Evolutionary conservation across 2,329 filamentous ascomycete genomes (phyloP).

Genomic region (Eurotiales sp.): DNA sequence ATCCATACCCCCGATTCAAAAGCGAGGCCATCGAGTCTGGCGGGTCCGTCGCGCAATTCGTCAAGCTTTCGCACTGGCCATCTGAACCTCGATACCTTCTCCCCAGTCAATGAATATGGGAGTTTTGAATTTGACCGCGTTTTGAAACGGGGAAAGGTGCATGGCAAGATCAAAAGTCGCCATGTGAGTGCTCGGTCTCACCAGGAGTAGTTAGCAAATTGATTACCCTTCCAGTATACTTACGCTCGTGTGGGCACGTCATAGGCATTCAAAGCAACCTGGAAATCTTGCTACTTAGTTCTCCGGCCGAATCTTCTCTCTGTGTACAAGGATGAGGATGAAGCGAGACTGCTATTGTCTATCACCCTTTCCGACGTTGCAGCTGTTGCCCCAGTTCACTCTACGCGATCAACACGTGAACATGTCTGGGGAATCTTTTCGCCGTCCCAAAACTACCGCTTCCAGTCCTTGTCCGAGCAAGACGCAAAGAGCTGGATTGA

Average conservation of each 20-base stretch:
- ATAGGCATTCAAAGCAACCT: constrained; percentile 61
- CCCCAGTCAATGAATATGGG: constrained; percentile 88
- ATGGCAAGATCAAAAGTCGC: constrained; percentile 88
- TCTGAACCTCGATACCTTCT: constrained; percentile 63
- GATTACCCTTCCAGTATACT: not conserved
- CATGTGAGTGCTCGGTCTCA: constrained; percentile 58
- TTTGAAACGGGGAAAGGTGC: constrained; percentile 80
- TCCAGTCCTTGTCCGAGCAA: constrained; percentile 68
- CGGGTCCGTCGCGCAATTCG: constrained; percentile 19
- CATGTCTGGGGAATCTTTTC: constrained; percentile 93
- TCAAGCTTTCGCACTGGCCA: constrained; percentile 40
- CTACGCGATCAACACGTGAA: constrained; percentile 79
- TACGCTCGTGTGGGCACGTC: not conserved
- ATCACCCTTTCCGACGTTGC: constrained; percentile 86
- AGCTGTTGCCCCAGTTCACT: constrained; percentile 81
- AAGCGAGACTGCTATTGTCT: constrained; percentile 84
- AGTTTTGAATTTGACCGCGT: constrained; percentile 95
- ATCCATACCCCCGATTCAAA: constrained; percentile 3
- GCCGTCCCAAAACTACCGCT: constrained; percentile 83
- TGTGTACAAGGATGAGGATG: constrained; percentile 87
- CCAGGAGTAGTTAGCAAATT: not conserved
- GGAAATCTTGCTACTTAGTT: constrained; percentile 87
- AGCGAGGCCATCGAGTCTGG: constrained; percentile 15
- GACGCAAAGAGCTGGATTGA: constrained; percentile 87
- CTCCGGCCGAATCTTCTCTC: constrained; percentile 85